These are phyloP conservation scores for Dentipellis fragilis DNA, from an alignment of 768 basidiomycete species.

Conservation along the genomic window DNA sequence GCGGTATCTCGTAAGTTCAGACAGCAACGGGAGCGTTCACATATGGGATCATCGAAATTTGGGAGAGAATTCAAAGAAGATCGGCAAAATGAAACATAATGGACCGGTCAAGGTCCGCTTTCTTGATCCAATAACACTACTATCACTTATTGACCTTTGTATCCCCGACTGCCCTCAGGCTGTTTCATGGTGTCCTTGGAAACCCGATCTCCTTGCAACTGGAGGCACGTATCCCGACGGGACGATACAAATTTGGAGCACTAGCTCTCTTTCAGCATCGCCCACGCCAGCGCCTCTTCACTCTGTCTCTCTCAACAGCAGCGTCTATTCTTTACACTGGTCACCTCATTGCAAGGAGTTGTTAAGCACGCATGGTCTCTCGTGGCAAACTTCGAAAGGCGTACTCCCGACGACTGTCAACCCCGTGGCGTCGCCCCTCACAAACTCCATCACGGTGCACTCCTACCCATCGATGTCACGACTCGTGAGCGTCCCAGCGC, in stretches of 20 bases:
- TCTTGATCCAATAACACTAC: background rate
- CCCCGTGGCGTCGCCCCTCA: constrained; percentile 16
- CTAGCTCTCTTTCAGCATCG: constrained; percentile 33
- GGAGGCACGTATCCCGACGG: constrained; percentile 60
- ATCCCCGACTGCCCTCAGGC: constrained; percentile 47
- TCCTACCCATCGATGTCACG: constrained; percentile 43
- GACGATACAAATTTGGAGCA: constrained; percentile 43
- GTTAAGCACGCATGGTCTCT: constrained; percentile 49
- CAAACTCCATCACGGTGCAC: constrained; percentile 38
- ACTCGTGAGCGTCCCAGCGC: constrained; percentile 47
- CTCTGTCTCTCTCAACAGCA: constrained; percentile 34
- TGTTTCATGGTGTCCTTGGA: constrained; percentile 70
- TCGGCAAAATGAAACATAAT: constrained; percentile 31
- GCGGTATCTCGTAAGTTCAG: constrained; percentile 29
- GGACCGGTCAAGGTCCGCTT: constrained; percentile 33
- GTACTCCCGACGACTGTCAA: constrained; percentile 7
- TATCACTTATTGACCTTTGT: background rate
- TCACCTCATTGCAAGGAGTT: constrained; percentile 49
- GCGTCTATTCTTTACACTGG: constrained; percentile 53
- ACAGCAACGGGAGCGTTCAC: constrained; percentile 30
- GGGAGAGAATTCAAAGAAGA: constrained; percentile 17
- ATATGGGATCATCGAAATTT: constrained; percentile 32
- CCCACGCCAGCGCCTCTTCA: constrained; percentile 34
- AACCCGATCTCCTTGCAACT: constrained; percentile 53
- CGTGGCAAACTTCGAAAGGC: constrained; percentile 20